These are phyloP conservation scores for Candida cerambycidarum DNA, from an alignment of 805 yeast genomes.

Conservation along the genomic window DNA sequence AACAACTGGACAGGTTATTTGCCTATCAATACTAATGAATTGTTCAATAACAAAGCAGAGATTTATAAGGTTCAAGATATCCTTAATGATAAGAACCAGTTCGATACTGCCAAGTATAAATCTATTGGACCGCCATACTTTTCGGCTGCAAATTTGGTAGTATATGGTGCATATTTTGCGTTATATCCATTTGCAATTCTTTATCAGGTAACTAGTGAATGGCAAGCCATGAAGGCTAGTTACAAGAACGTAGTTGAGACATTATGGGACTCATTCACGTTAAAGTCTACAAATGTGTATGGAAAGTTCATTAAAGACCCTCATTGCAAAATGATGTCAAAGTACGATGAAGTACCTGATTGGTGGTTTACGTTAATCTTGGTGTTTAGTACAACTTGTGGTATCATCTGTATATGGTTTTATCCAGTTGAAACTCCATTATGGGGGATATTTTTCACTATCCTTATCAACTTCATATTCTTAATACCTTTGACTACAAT, in stretches of 20 bases:
- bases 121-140: slow-evolving; percentile 67
- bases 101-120: slow-evolving; percentile 49
- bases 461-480: slow-evolving; percentile 53
- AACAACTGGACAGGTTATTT: slow-evolving; percentile 50
- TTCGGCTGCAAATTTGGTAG: slow-evolving; percentile 59
- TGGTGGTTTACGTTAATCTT: slow-evolving; percentile 61
- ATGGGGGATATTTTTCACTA: slow-evolving; percentile 61
- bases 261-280: slow-evolving; percentile 22
- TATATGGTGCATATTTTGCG: slow-evolving; percentile 58
- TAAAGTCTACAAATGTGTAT: slow-evolving; percentile 16
- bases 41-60: slow-evolving; percentile 53
- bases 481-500: slow-evolving; percentile 63
- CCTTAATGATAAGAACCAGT: slow-evolving; percentile 40
- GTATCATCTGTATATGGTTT: slow-evolving; percentile 44
- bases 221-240: slow-evolving; percentile 41
- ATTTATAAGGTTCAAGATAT: slow-evolving; percentile 48
- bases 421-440: slow-evolving; percentile 59
- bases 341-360: slow-evolving; percentile 69
- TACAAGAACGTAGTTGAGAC: slow-evolving; percentile 32
- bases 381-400: slow-evolving; percentile 43
- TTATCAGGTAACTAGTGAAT: slow-evolving; percentile 47
- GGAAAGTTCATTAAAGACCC: slow-evolving; percentile 45
- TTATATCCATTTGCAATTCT: slow-evolving; percentile 56
- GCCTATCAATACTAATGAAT: slow-evolving; percentile 51
- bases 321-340: slow-evolving; percentile 56